Conservation (phyloP, 805 yeast species). For the Spathaspora gorwiae region DNA sequence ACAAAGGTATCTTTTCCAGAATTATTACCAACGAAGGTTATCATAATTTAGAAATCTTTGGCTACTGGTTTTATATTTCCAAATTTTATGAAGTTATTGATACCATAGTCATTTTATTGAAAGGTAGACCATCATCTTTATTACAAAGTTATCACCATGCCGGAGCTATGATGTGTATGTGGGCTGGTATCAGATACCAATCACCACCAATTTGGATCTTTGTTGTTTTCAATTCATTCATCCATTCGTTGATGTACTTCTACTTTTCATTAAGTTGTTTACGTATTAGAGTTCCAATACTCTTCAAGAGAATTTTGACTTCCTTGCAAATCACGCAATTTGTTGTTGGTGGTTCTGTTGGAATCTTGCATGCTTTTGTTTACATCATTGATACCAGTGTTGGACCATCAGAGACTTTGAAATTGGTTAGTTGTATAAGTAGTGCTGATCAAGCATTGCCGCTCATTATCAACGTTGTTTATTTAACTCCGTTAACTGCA, state of each 20-base stretch:
- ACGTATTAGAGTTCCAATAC: slow-evolving; percentile 51
- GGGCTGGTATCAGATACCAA: slow-evolving; percentile 68
- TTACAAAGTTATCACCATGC: slow-evolving; percentile 75
- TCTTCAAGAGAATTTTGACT: slow-evolving; percentile 57
- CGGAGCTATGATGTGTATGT: slow-evolving; percentile 78
- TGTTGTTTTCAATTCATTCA: slow-evolving; percentile 74
- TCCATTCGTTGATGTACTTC: slow-evolving; percentile 70
- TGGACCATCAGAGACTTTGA: slow-evolving; percentile 23
- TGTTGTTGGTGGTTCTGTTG: slow-evolving; percentile 63
- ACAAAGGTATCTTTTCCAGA: slow-evolving; percentile 52
- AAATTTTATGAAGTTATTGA: slow-evolving; percentile 71
- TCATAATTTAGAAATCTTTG: slow-evolving; percentile 48
- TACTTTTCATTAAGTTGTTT: slow-evolving; percentile 61
- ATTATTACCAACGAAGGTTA: slow-evolving; percentile 12
- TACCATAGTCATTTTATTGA: slow-evolving; percentile 60
- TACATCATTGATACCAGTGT: slow-evolving; percentile 47
- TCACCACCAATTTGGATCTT: slow-evolving; percentile 80
- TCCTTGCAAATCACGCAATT: slow-evolving; percentile 67
- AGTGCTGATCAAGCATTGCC: slow-evolving; percentile 62
- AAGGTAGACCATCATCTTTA: slow-evolving; percentile 62
- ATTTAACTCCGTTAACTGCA: slow-evolving; percentile 63
- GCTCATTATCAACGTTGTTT: slow-evolving; percentile 54
- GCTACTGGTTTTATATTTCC: slow-evolving; percentile 64
- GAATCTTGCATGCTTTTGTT: slow-evolving; percentile 60
- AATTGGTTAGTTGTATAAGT: slow-evolving; percentile 43